phyloP scores from a whole-genome alignment of 2,329 filamentous ascomycete genomes.

The Botrytis aclada region DNA sequence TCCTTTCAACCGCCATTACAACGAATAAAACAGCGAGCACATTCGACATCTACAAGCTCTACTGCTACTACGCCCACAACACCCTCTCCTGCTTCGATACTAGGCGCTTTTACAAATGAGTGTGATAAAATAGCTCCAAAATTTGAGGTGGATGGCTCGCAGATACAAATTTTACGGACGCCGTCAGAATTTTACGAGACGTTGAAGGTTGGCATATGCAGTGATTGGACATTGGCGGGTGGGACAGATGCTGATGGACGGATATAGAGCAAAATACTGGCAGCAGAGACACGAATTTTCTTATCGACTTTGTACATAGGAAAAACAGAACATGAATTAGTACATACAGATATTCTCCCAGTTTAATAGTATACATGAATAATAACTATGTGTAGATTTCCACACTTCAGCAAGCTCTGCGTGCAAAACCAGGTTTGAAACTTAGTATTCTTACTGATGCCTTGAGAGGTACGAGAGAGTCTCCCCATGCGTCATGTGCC shows the following conservation, averaged over 20 bases:
- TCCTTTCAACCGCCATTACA: constrained; percentile 27
- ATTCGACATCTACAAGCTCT: constrained; percentile 34
- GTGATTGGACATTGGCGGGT: constrained; percentile 4
- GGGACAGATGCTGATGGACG: constrained; percentile 31
- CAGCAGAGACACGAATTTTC: constrained; percentile 77
- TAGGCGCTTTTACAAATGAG: constrained; percentile 65
- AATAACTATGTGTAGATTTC: constrained; percentile 53
- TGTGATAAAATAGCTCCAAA: constrained; percentile 87
- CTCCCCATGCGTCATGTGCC: constrained; percentile 79
- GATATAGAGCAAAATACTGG: constrained; percentile 70
- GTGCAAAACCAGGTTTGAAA: constrained; percentile 69
- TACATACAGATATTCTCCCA: constrained; percentile 14
- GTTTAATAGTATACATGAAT: background rate
- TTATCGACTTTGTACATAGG: constrained; percentile 97
- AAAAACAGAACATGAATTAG: constrained; percentile 83
- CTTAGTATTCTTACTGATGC: constrained; percentile 91
- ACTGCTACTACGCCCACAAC: constrained; percentile 22
- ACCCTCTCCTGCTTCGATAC: constrained; percentile 50
- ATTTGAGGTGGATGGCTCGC: constrained; percentile 78
- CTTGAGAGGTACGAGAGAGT: constrained; percentile 85
- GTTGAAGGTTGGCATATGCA: constrained; percentile 65
- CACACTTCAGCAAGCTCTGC: constrained; percentile 72
- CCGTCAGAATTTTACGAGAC: constrained; percentile 89
- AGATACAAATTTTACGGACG: constrained; percentile 74
- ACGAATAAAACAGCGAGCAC: constrained; percentile 32